Evolutionary conservation across 1,284 basidiomycete genomes (phyloP), one percentile per base, ranked within the genome.

Genomic region (Thecaphora frezii): DNA sequence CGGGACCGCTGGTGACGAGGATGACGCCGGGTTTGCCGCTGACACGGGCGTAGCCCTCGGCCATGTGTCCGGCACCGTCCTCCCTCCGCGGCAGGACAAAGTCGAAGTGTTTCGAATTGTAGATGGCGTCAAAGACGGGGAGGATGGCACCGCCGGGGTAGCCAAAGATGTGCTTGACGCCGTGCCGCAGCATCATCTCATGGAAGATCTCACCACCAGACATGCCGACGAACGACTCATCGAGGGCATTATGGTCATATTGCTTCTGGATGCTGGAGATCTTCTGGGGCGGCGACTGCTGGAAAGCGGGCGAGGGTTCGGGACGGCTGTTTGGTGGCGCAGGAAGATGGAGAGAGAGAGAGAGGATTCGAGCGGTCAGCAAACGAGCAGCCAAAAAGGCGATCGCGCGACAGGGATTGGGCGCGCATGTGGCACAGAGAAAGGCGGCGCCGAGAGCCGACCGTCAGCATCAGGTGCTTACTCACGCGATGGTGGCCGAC

Each of bases 21-120:
- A 97, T 90, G 71, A 98, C 91, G 72, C 94, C 94, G 50, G 94
- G 96, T 79, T 94, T 93, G 57, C 96, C 94, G 2, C 91, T 90
- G n/a, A 94, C 89, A 48, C 93, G 89, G 42, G 94, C 94, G 79
- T 98, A 98, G 0, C 94, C 93, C 81, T 96, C 93, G 8, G 91
- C 94, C 93, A 97, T 98, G 82, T 98, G 94, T 0, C 94, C 94
- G 5, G 93, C 94, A 50, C 94, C 94, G 77, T 98, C 94, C 80
- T 98, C 96, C 74, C 97, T 93, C 44, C 94, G 85, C 18, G 94
- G 96, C 12, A 98, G 86, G 64, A 98, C 85, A 76, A 98, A 98
- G 65, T 97, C 87, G 74, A 98, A 97, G 80, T 97, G 88, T 18
- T 88, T 86, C 12, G 93, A 97, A 81, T 97, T 89, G 85, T 97